These are phyloP conservation scores for Ceratocystis papillata DNA, from an alignment of 2,329 filamentous ascomycete genomes.

Conservation along the genomic window DNA sequence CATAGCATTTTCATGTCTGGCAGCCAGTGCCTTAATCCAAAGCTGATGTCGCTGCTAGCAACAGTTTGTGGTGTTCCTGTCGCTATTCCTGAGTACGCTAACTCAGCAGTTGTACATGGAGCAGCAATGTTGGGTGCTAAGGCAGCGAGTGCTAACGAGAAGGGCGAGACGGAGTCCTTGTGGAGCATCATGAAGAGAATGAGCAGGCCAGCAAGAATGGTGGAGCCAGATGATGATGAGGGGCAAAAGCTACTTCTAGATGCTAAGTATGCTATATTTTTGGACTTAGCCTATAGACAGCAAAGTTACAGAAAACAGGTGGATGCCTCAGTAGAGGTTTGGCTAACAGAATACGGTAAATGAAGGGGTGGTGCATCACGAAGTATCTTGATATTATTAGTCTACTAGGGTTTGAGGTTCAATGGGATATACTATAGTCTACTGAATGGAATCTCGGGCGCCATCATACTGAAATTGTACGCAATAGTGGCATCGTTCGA, in stretches of 20 bases:
- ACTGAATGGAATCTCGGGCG: too few species aligned
- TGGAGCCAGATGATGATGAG: conserved; percentile 60
- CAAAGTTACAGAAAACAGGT: conserved; percentile 69
- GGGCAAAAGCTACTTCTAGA: conserved; percentile 69
- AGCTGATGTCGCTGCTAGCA: conserved; percentile 84
- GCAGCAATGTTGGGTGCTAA: conserved; percentile 97
- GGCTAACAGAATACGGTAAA: conserved; percentile 23
- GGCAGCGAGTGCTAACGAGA: conserved; percentile 68
- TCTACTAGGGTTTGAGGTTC: background rate
- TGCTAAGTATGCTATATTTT: conserved; percentile 90
- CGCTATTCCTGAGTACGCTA: conserved; percentile 83
- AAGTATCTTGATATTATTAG: background rate
- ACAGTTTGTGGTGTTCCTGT: conserved; percentile 88
- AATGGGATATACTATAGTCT: background rate
- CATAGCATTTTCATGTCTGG: conserved; percentile 97
- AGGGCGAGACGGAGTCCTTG: conserved; percentile 63
- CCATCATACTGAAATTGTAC: background rate
- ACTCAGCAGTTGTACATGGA: conserved; percentile 93
- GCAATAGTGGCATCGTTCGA: background rate
- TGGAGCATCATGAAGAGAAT: conserved; percentile 98
- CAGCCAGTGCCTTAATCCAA: conserved; percentile 89
- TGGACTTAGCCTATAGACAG: conserved; percentile 83
- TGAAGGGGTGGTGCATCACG: background rate
- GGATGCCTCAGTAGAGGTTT: conserved; percentile 45
- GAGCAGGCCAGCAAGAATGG: conserved; percentile 82